These are phyloP conservation scores for Irpex sp. DNA, from an alignment of 1,284 basidiomycete genomes.

Conservation along the genomic window DNA sequence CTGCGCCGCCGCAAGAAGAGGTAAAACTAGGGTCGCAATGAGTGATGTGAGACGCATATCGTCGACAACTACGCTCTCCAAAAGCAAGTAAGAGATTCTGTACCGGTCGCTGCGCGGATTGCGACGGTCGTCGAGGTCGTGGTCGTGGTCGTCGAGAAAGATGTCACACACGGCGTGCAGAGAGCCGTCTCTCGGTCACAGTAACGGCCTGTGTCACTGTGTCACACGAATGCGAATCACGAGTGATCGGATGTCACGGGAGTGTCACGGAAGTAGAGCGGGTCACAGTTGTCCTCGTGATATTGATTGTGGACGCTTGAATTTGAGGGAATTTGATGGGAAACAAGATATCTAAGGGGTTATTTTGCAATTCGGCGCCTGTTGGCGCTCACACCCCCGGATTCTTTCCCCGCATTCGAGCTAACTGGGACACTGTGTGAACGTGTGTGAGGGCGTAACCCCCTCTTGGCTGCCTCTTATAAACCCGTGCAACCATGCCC, in stretches of 20 bases:
- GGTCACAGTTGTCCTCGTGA: background rate
- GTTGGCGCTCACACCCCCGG: background rate
- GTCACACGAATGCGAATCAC: background rate
- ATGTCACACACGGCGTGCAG: no score
- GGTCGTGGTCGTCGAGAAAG: background rate
- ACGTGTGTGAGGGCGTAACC: background rate
- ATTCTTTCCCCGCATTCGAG: background rate
- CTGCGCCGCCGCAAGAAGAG: constrained; percentile 32
- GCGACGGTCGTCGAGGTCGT: constrained; percentile 1
- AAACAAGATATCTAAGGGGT: constrained; percentile 3
- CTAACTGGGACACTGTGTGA: background rate
- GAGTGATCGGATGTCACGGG: background rate
- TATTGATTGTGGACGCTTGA: constrained; percentile 2
- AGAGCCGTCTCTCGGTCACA: no score
- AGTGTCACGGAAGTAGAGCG: background rate
- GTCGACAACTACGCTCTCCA: background rate
- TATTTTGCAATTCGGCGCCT: constrained; percentile 7
- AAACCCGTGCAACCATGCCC: background rate
- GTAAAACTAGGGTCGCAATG: constrained; percentile 26
- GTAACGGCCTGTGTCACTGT: no score
- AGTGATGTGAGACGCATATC: constrained; percentile 22
- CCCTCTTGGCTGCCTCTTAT: background rate
- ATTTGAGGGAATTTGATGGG: constrained; percentile 8
- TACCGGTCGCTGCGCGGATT: background rate
- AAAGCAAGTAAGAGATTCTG: background rate